Evolutionary conservation across 768 basidiomycete genomes (phyloP), one percentile per base, ranked within the genome.

Genomic region (Grammothele lineata): DNA sequence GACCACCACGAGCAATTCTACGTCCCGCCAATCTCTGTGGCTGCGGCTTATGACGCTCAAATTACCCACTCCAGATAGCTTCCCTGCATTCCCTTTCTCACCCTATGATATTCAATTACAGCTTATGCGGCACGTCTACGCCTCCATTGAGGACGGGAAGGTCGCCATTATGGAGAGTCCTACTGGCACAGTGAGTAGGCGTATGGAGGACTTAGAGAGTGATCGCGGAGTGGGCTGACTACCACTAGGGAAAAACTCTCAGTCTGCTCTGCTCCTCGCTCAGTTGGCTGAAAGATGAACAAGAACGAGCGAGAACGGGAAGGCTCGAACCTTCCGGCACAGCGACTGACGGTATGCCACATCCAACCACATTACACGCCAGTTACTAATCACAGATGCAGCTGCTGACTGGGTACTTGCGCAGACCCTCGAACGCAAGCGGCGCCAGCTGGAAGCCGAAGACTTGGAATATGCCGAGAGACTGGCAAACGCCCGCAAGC

Each of bases 91-190:
- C 60, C 62, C 62, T 0, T 63, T 59, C 40, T 35, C 40, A 18
- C 94, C 94, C 0, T 96, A 86, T 59, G 71, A 74, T 15, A 94
- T 95, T 47, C 95, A 98, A 62, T 69, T 76, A 0, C 78, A 88
- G 27, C 79, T 97, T 22, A 96, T 97, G 94, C 80, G 72, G 15
- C 89, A 92, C 53, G 69, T 98, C 1, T 97, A 93, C 64, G 57
- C 74, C 5, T 74, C 85, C 0, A 86, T 96, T 37, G 91, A 94
- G 62, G 55, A 69, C n/a, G 70, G 70, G 37, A 81, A 81, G 54
- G 78, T 96, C 15, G 78, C 91, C 1, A 85, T 97, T 40, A 76
- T 94, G 24, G 91, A 93, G 64, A 89, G 86, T 55, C 92, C 92
- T 0, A 93, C 92, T 0, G 92, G 91, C 57, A 93, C 91, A 21